phyloP scores from a whole-genome alignment of 208 protist genomes.

The Balamuthia mandrillaris region DNA sequence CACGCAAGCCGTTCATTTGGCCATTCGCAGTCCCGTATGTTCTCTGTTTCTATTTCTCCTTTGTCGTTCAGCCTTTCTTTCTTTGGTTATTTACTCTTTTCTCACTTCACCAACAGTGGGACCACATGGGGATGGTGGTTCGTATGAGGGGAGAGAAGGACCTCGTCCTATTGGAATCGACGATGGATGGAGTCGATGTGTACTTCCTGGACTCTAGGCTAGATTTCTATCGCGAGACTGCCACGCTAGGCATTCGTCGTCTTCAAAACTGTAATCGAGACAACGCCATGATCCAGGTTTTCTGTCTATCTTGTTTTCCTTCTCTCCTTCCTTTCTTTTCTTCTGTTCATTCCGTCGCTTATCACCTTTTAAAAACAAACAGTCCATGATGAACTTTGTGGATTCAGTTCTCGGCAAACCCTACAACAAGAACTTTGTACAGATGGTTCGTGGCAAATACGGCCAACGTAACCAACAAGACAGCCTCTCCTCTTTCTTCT shows the following conservation, averaged over 20 bases:
- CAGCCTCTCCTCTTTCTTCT: conserved; percentile 2
- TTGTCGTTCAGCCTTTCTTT: too few species aligned
- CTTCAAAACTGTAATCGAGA: not conserved
- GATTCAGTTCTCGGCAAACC: not conserved
- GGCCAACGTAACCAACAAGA: not conserved
- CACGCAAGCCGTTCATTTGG: conserved; percentile 20
- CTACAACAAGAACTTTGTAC: too few species aligned
- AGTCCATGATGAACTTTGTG: not conserved
- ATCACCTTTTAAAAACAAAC: too few species aligned
- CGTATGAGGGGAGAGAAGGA: not conserved
- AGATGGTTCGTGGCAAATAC: too few species aligned
- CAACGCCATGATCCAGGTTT: not conserved
- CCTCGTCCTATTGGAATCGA: not conserved
- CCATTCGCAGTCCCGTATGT: too few species aligned
- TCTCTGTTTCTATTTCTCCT: too few species aligned
- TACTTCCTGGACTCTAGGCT: not conserved
- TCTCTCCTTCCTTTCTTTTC: too few species aligned
- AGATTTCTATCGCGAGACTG: not conserved
- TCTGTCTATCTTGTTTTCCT: not conserved
- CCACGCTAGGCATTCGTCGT: not conserved
- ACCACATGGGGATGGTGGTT: not conserved
- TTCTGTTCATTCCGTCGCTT: too few species aligned
- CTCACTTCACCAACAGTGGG: too few species aligned
- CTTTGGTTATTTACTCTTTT: too few species aligned
- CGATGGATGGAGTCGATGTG: not conserved